phyloP scores from a whole-genome alignment of 306 rosid genomes.

The Corylus heterophylla region DNA sequence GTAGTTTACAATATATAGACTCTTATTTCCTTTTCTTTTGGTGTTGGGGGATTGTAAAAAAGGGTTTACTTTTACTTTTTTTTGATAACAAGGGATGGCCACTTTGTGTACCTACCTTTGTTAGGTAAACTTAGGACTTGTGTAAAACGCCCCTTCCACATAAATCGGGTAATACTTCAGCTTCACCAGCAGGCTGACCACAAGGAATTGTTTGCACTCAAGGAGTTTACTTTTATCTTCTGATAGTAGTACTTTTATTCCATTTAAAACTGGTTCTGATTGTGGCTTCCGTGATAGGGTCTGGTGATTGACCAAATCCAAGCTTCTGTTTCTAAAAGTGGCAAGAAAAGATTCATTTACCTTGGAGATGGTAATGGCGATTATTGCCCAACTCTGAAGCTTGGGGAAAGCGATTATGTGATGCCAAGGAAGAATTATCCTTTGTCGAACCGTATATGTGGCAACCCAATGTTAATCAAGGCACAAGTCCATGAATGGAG shows the following conservation, averaged over 20 bases:
- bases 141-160: too few relatives aligned
- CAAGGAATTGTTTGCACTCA: too few relatives aligned
- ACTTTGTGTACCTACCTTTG: too few relatives aligned
- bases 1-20: background rate
- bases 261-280: background rate
- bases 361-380: constrained; percentile 89
- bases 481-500: constrained; percentile 76
- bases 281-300: constrained; percentile 49
- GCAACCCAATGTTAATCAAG: constrained; percentile 38
- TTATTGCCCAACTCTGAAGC: constrained; percentile 75
- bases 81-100: too few relatives aligned
- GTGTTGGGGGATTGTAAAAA: background rate
- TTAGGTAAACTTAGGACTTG: too few relatives aligned
- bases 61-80: background rate
- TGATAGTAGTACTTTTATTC: background rate
- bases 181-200: too few relatives aligned
- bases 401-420: constrained; percentile 57
- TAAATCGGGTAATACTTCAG: too few relatives aligned
- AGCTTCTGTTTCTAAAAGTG: constrained; percentile 39
- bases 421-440: constrained; percentile 84
- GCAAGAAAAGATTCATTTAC: constrained; percentile 51
- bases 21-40: background rate
- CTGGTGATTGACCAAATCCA: constrained; percentile 55
- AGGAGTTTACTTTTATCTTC: background rate
- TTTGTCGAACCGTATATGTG: constrained; percentile 47